These are phyloP conservation scores for Saccharum hybrid DNA, from an alignment of 202 grass and related monocot genomes.

Conservation along the genomic window DNA sequence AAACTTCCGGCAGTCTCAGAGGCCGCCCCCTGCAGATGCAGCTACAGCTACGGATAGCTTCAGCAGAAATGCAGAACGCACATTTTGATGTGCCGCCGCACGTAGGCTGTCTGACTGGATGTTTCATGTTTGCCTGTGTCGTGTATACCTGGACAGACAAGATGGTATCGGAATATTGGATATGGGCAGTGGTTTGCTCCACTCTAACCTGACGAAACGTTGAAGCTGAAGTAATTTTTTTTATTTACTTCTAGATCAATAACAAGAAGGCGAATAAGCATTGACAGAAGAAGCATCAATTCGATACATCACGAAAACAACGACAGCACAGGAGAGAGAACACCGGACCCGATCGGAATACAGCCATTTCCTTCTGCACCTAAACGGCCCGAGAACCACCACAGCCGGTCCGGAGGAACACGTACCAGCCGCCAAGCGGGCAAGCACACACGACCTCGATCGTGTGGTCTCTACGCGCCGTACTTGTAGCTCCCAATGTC, in stretches of 20 bases:
- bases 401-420: neutral
- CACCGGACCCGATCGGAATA: neutral
- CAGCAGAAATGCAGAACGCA: no score
- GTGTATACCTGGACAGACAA: neutral
- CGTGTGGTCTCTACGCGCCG: constrained; percentile 15
- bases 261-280: constrained; percentile 27
- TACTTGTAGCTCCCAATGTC: constrained; percentile 57
- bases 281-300: neutral
- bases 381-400: constrained; percentile 4
- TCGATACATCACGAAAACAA: constrained; percentile 33
- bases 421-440: neutral
- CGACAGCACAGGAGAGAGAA: constrained; percentile 1
- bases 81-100: no score
- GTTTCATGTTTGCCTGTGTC: neutral
- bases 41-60: no score
- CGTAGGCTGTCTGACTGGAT: no score
- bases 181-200: no score
- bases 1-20: no score
- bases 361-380: constrained; percentile 22
- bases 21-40: no score
- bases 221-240: constrained; percentile 13
- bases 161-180: no score
- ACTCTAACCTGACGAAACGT: neutral
- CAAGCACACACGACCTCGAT: neutral
- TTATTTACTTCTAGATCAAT: constrained; percentile 51